These are phyloP conservation scores for Papilionanthe hybrid DNA, from an alignment of 116 monocot genomes.

Conservation along the genomic window DNA sequence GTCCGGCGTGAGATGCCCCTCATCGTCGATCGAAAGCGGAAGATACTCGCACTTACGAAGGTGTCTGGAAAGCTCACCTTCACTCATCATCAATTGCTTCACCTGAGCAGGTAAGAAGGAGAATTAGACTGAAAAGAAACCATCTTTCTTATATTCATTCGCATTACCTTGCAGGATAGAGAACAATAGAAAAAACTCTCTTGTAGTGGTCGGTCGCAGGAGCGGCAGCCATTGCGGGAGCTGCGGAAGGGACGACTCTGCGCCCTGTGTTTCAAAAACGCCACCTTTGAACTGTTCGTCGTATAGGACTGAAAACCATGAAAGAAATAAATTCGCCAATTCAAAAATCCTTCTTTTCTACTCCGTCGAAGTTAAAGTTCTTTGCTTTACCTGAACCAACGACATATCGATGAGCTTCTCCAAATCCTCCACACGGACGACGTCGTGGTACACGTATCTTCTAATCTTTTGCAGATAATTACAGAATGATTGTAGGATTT, in stretches of 20 bases:
- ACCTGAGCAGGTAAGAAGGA: conserved; percentile 26
- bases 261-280: conserved; percentile 58
- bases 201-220: conserved; percentile 64
- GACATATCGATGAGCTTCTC: conserved; percentile 63
- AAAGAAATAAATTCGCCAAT: neutral
- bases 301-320: conserved; percentile 46
- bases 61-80: conserved; percentile 34
- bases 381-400: conserved; percentile 46
- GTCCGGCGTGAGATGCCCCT: conserved; percentile 53
- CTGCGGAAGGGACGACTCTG: conserved; percentile 53
- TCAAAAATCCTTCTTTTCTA: neutral
- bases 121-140: neutral
- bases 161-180: conserved; percentile 64
- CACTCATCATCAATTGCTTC: conserved; percentile 39
- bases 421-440: conserved; percentile 62
- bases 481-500: neutral
- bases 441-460: conserved; percentile 79
- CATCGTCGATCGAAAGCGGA: conserved; percentile 46
- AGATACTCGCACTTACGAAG: conserved; percentile 59
- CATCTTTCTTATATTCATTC: conserved; percentile 4
- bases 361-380: too few species aligned
- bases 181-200: conserved; percentile 59
- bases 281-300: conserved; percentile 71
- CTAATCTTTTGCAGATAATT: conserved; percentile 36
- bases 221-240: conserved; percentile 48